Evolutionary conservation across 2,329 filamentous ascomycete species (phyloP).

Genomic region (Fulvia fulva): DNA sequence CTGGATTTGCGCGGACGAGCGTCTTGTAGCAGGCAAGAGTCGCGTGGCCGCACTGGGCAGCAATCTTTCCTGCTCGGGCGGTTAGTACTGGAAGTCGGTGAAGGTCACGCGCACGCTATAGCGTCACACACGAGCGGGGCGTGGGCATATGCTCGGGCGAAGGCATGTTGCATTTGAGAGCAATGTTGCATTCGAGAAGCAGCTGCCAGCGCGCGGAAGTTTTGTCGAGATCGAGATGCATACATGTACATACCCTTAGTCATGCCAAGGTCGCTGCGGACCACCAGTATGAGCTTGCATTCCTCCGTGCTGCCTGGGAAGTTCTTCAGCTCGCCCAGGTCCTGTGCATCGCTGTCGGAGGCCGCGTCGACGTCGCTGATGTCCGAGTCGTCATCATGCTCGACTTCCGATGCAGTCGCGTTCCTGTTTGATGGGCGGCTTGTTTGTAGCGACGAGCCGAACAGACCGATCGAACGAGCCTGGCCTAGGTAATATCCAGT

Average conservation of each 20-base stretch:
- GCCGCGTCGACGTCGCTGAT: slow-evolving; percentile 26
- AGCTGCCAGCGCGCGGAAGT: slow-evolving; percentile 2
- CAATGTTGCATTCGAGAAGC: neutral
- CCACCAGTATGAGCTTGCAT: slow-evolving; percentile 90
- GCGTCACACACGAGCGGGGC: neutral
- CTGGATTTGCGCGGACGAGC: slow-evolving; percentile 54
- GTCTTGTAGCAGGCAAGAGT: slow-evolving; percentile 96
- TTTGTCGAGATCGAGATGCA: slow-evolving; percentile 10
- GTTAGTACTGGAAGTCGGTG: slow-evolving; percentile 36
- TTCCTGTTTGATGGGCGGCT: slow-evolving; percentile 17
- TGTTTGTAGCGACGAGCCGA: slow-evolving; percentile 49
- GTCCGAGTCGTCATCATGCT: slow-evolving; percentile 37
- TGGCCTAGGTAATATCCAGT: slow-evolving; percentile 70
- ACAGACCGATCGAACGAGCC: slow-evolving; percentile 67
- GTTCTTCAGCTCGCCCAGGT: slow-evolving; percentile 43
- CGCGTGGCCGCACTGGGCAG: slow-evolving; percentile 91
- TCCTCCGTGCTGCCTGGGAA: slow-evolving; percentile 63
- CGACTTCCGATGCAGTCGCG: slow-evolving; percentile 20
- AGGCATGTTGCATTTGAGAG: neutral
- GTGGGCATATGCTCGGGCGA: neutral
- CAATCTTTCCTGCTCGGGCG: slow-evolving; percentile 74
- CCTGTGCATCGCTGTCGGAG: slow-evolving; percentile 33
- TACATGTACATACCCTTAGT: slow-evolving; percentile 75
- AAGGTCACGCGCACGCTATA: neutral
- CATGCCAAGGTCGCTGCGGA: slow-evolving; percentile 94